Conservation (phyloP, 768 basidiomycete species). For the Russula griseocarnosa region DNA sequence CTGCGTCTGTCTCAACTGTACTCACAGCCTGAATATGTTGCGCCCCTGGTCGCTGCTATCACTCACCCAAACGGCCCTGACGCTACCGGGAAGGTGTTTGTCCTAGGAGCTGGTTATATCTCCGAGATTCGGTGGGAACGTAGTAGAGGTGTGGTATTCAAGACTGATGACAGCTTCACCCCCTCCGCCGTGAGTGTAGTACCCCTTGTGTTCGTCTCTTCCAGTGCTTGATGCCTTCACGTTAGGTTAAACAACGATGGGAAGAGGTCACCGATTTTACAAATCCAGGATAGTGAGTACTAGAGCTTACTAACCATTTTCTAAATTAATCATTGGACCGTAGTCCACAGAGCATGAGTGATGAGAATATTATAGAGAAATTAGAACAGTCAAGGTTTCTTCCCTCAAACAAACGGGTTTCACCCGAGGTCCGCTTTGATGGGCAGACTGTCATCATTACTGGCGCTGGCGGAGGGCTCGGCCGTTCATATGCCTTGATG, state of each 20-base stretch:
- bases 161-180: conserved; percentile 84
- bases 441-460: conserved; percentile 92
- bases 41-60: conserved; percentile 86
- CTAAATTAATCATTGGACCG: conserved; percentile 24
- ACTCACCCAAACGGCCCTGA: conserved; percentile 81
- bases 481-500: conserved; percentile 88
- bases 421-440: conserved; percentile 72
- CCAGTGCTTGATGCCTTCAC: background rate
- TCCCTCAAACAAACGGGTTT: conserved; percentile 64
- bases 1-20: background rate
- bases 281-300: conserved; percentile 61
- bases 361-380: conserved; percentile 56
- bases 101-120: conserved; percentile 89
- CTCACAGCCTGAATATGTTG: conserved; percentile 79
- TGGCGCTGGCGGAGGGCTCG: conserved; percentile 92
- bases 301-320: background rate
- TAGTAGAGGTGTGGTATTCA: conserved; percentile 82
- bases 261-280: conserved; percentile 74
- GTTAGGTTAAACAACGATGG: conserved; percentile 81
- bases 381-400: conserved; percentile 61
- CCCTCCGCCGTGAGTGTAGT: conserved; percentile 70
- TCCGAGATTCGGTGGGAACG: conserved; percentile 94
- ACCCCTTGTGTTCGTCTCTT: background rate
- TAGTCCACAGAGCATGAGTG: conserved; percentile 63
- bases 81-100: conserved; percentile 79